These are phyloP conservation scores for Aspergillus fijiensis DNA, from an alignment of 2,329 filamentous ascomycete species.

Conservation along the genomic window DNA sequence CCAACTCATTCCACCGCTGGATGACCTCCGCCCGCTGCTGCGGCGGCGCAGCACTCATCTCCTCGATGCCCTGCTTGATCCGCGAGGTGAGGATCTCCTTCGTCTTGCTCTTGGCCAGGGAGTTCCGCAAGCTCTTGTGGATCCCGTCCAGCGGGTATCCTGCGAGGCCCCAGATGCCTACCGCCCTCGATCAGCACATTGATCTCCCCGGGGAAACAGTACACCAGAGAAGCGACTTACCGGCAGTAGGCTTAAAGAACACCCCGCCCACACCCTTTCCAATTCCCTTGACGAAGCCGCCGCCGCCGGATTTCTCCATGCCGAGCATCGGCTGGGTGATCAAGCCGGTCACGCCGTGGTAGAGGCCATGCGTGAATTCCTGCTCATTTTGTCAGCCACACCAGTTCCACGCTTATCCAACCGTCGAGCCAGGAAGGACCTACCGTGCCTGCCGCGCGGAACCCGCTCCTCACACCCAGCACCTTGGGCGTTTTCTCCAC, in stretches of 20 bases:
- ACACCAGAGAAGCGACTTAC: conserved; percentile 47
- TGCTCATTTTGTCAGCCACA: conserved; percentile 21
- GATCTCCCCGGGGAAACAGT: too few species aligned
- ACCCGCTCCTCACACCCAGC: conserved; percentile 70
- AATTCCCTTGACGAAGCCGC: conserved; percentile 73
- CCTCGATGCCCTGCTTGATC: conserved; percentile 30
- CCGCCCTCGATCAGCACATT: background rate
- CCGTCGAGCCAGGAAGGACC: background rate
- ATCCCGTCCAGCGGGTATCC: conserved; percentile 35
- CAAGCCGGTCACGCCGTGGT: conserved; percentile 77
- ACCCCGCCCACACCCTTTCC: conserved; percentile 81
- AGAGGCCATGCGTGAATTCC: conserved; percentile 74
- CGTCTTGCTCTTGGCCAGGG: conserved; percentile 26
- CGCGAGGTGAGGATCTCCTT: conserved; percentile 29
- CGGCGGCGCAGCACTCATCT: conserved; percentile 22
- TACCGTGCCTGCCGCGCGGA: conserved; percentile 72
- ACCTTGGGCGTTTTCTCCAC: conserved; percentile 77
- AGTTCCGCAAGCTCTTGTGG: conserved; percentile 31
- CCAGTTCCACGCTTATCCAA: too few species aligned
- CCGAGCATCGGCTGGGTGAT: conserved; percentile 74
- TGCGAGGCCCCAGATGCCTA: conserved; percentile 31
- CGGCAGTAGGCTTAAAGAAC: conserved; percentile 77
- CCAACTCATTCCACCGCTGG: conserved; percentile 19
- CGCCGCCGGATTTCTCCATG: conserved; percentile 62
- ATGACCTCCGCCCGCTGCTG: conserved; percentile 26